Conservation (phyloP, 2,329 filamentous ascomycete species). For the Stachybotrys chartarum region DNA sequence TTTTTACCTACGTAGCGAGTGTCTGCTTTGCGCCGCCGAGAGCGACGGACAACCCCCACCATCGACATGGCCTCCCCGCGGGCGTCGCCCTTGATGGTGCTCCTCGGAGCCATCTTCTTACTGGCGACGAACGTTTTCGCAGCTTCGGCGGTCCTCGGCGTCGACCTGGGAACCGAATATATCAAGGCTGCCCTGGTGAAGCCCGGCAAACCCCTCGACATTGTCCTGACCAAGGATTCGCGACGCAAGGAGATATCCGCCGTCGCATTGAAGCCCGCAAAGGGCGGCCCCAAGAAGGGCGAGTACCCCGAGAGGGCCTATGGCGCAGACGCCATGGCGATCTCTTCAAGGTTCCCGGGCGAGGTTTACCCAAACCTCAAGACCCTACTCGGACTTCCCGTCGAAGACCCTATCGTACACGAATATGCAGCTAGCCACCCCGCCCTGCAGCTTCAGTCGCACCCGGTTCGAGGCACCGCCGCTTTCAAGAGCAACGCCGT, state of each 20-base stretch:
- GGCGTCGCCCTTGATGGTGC: conserved; percentile 27
- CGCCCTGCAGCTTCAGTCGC: conserved; percentile 60
- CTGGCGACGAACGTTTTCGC: conserved; percentile 41
- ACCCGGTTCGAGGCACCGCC: conserved; percentile 58
- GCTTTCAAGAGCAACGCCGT: conserved; percentile 75
- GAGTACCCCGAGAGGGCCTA: conserved; percentile 84
- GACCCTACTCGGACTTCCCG: conserved; percentile 70
- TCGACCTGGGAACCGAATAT: conserved; percentile 94
- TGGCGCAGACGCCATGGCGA: conserved; percentile 82
- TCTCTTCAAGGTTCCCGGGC: conserved; percentile 79
- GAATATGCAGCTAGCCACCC: conserved; percentile 74
- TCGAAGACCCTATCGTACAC: conserved; percentile 53
- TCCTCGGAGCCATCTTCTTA: conserved; percentile 29
- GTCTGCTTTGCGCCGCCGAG: conserved; percentile 5
- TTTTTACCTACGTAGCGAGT: background rate
- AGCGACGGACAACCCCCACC: conserved; percentile 11
- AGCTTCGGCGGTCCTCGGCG: conserved; percentile 71
- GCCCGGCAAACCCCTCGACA: conserved; percentile 93
- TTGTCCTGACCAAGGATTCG: conserved; percentile 95
- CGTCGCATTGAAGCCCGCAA: conserved; percentile 86
- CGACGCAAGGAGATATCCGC: conserved; percentile 90
- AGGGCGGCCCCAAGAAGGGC: conserved; percentile 53
- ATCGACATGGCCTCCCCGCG: conserved; percentile 25
- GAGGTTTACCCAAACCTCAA: conserved; percentile 96
- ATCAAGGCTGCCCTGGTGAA: conserved; percentile 96